Base-by-base conservation (phyloP, 306 rosid species). In the Luffa acutangula region DNA sequence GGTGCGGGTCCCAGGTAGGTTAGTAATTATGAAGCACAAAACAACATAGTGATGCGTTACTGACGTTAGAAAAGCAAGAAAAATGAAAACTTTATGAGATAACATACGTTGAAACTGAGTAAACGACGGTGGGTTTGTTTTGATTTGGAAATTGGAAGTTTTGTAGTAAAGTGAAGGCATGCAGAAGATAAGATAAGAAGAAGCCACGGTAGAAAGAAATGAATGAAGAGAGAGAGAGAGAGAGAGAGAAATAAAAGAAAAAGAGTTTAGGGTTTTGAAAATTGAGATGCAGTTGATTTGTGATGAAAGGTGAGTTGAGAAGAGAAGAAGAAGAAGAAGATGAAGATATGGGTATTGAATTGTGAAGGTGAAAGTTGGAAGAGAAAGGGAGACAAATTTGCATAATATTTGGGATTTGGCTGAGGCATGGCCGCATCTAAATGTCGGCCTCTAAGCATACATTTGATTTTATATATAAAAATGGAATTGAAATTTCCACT, bases 361-460 rank as follows among this genome's bases (percentile, higher is more conserved):
- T 13, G 17, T 51, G 56, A 25, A 59, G 25, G 5, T 9, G 31
- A n/a, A 56, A 54, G 9, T 18, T 52, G 54, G 7, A 48, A 69
- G 64, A 33, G 48, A 42, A 76, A 71, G 37, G 83, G 86, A 48
- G 84, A 83, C 87, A 87, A 3, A 82, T 75, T 75, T 84, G 87
- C 88, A 83, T 51, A 84, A 82, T 83, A 49, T 78, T 70, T 57
- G 90, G 89, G 89, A 84, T 86, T 80, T 75, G 80, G 79, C 59
- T 57, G 41, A 88, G 82, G 82, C 86, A 79, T 63, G 82, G 67
- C 88, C 86, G 82, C 87, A 83, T 81, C 92, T 82, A 57, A 31
- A 71, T 91, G 96, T 91, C 91, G 96, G 89, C 75, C 71, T 52
- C 87, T 66, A 48, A 18, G 79, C 88, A 36, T 80, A 88, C 93